These are phyloP conservation scores for Tilletia caries DNA, from an alignment of 1,284 basidiomycete species.

Conservation along the genomic window DNA sequence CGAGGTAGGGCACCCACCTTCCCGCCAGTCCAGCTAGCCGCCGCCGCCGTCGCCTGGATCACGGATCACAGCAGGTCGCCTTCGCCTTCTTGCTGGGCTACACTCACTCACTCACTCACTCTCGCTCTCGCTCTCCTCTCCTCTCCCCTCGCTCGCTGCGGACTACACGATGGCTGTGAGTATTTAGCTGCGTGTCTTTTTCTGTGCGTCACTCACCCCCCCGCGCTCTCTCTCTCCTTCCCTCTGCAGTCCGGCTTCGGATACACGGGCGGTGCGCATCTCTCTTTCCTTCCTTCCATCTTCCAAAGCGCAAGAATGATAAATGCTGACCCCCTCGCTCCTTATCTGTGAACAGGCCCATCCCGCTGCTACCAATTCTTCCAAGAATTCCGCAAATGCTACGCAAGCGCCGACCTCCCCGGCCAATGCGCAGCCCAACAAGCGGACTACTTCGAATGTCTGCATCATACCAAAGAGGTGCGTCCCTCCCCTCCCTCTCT, in stretches of 20 bases:
- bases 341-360: conserved; percentile 62
- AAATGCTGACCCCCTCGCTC: conserved; percentile 18
- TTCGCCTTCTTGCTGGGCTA: no score
- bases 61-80: no score
- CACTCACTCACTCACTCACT: no score
- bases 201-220: no score
- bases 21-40: no score
- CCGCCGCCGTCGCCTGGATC: no score
- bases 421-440: conserved; percentile 69
- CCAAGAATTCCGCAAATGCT: conserved; percentile 77
- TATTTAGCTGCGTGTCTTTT: no score
- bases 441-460: conserved; percentile 88
- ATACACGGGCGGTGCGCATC: conserved; percentile 63
- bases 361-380: conserved; percentile 87
- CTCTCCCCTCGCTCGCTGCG: background rate
- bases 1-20: no score
- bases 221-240: no score
- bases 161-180: conserved; percentile 5
- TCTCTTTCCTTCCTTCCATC: background rate
- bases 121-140: background rate
- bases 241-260: conserved; percentile 63
- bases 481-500: conserved; percentile 23
- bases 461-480: conserved; percentile 88
- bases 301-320: conserved; percentile 13
- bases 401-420: conserved; percentile 75